Base-by-base conservation (phyloP, 306 rosid genomes). In the Dryas octopetala region DNA sequence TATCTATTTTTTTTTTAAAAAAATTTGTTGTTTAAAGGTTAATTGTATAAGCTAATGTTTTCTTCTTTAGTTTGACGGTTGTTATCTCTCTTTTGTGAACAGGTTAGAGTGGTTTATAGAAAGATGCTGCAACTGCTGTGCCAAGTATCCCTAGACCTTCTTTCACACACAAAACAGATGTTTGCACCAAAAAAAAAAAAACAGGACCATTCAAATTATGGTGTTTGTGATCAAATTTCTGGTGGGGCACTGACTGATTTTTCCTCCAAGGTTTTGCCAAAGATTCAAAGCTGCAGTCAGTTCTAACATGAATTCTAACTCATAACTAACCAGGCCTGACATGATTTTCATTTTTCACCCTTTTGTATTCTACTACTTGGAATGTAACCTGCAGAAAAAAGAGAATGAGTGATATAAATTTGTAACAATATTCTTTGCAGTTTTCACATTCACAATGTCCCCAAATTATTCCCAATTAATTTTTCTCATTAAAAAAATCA, bases 61-160 rank as follows among this genome's bases (percentile, higher is more conserved):
- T 16, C 7, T 66, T 7, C 3, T 5, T 26, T 45, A 52, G 17
- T 40, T 65, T 44, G 45, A 46, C 71, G 50, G 62, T 2, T 43
- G 47, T 75, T 71, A 17, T 6, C 1, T 79, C 32, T 47, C 68
- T 13, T n/a, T 80, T 75, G 54, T 60, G 49, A 73, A 82, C 91
- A 91, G 97, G 85, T 62, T 89, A 77, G 88, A 75, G 51, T 91
- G 93, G 91, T 73, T 91, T 66, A 73, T 87, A 74, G 83, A 81
- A 65, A 85, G 70, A 83, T 88, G 91, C 82, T 88, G 88, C 87
- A 65, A 70, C 41, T 86, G 88, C 80, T 83, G 83, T 78, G 13
- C 79, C 68, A 83, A 72, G 59, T 54, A 79, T 55, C 76, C 13
- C 78, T 75, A 69, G 76, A 58, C 45, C 45, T 45, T 65, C 58